Evolutionary conservation across 2,329 filamentous ascomycete species (phyloP), one percentile per base, ranked within the genome.

Genomic region (Exophiala phaeomuriformis): DNA sequence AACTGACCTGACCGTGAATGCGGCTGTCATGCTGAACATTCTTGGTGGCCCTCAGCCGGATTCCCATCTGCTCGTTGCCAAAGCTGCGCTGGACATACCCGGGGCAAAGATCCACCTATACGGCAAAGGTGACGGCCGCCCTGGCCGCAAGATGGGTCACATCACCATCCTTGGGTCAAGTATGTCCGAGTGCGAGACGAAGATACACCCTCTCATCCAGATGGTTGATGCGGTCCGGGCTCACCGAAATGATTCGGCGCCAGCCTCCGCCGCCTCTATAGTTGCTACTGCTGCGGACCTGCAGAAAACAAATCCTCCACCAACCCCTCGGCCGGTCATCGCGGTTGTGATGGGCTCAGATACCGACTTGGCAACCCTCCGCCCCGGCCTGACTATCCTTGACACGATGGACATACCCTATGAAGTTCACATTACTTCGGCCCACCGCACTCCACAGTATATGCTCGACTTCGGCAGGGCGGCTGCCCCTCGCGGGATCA

Each of bases 91-190:
- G 33, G 72, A 77, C 43, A 76, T 77, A 49, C 79, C 77, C 41
- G 80, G 77, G 51, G 81, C 79, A 36, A 78, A 75, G 49, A 77
- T 96, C 7, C 91, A 98, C 65, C 81, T 96, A 44, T 98, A 98
- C 72, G 90, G 90, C 65, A 97, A 97, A 72, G 81, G 80, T 7
- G 82, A 81, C 44, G 86, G 90, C 29, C 88, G 90, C 63, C 88
- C 88, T 3, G 86, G 88, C 33, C 84, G 93, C 43, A 98, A 97
- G 71, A 97, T 97, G 74, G 91, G 91, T 7, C 93, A 98, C 69
- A 82, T 98, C 62, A 97, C 90, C 0, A 73, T 95, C 36, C 86
- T 87, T 1, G 83, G 83, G 1, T 75, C 79, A 8, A 82, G 80
- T 0, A 82, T 90, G 66, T 73, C 79, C 36, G 77, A 84, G 63